Percentiles rank a stretch among this genome's conserved stretches.
These are phyloP conservation scores for Lactarius tabidus DNA, from an alignment of 768 basidiomycete species.

Conservation along the genomic window DNA sequence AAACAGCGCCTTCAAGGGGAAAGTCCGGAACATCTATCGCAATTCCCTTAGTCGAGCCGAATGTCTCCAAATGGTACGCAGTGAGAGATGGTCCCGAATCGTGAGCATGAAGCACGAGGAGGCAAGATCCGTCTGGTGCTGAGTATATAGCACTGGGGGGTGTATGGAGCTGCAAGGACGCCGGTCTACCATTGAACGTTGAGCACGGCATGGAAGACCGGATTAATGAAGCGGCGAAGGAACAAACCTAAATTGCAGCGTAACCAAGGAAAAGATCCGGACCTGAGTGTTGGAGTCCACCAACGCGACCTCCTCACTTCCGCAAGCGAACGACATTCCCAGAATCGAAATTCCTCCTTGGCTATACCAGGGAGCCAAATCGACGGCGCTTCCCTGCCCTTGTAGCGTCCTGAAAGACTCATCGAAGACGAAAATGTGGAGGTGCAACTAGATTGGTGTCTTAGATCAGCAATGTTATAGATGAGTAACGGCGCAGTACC, in stretches of 20 bases:
- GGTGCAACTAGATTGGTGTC: conserved; percentile 27
- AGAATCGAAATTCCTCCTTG: conserved; percentile 29
- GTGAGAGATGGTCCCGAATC: conserved; percentile 27
- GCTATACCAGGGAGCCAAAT: conserved; percentile 44
- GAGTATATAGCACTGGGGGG: conserved; percentile 38
- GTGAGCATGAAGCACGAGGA: conserved; percentile 36
- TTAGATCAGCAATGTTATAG: not conserved
- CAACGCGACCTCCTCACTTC: conserved; percentile 50
- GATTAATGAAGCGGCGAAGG: not conserved
- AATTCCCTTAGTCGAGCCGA: conserved; percentile 49
- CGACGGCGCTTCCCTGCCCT: conserved; percentile 38
- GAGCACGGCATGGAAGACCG: not conserved
- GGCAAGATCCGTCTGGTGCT: conserved; percentile 53
- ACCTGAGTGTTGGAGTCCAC: conserved; percentile 42
- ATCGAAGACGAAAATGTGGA: conserved; percentile 47
- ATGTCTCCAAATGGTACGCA: conserved; percentile 54
- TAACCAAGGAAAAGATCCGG: conserved; percentile 50
- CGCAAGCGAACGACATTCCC: conserved; percentile 41
- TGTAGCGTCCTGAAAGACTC: conserved; percentile 42
- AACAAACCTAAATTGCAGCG: conserved; percentile 49
- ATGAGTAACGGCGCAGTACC: conserved; percentile 28
- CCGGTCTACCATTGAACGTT: conserved; percentile 37
- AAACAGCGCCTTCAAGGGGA: conserved; percentile 26
- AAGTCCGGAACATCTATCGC: conserved; percentile 33
- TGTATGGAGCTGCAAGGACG: conserved; percentile 38